A percentile compares a stretch with the other conserved stretches of the same genome.
These are phyloP conservation scores for Lenzites betulinus DNA, from an alignment of 768 basidiomycete genomes.

Conservation along the genomic window DNA sequence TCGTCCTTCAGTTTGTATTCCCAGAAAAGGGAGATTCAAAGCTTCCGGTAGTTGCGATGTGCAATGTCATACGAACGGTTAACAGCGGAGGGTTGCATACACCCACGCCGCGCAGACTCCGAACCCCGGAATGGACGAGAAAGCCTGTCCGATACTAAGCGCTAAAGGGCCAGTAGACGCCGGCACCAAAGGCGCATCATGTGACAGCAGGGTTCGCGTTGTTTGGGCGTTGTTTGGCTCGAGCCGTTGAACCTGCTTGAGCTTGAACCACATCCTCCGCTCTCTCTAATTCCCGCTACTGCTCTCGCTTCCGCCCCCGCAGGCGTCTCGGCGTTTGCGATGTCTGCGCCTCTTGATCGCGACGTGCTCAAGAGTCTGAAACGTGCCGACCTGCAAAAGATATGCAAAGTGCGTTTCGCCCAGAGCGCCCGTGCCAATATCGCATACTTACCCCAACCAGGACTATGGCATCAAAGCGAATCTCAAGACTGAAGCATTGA, in stretches of 20 bases:
- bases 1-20: too few species aligned
- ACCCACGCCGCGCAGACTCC: too few species aligned
- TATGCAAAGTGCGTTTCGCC: slow-evolving; percentile 54
- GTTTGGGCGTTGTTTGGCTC: slow-evolving; percentile 55
- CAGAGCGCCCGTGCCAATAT: neutral
- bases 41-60: too few species aligned
- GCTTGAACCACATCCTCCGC: slow-evolving; percentile 19
- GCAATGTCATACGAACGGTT: too few species aligned
- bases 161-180: too few species aligned
- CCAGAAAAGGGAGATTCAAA: too few species aligned
- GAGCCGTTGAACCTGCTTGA: slow-evolving; percentile 41
- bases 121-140: too few species aligned
- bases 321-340: slow-evolving; percentile 20
- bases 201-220: slow-evolving; percentile 34
- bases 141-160: too few species aligned
- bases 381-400: slow-evolving; percentile 54
- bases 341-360: slow-evolving; percentile 47
- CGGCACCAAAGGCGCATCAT: slow-evolving; percentile 27
- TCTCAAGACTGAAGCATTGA: slow-evolving; percentile 77
- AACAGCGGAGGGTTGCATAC: too few species aligned
- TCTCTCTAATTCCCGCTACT: neutral
- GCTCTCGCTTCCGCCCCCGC: neutral
- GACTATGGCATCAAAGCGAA: slow-evolving; percentile 83
- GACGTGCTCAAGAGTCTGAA: slow-evolving; percentile 55
- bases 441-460: slow-evolving; percentile 37